Evolutionary conservation across 2,329 filamentous ascomycete genomes (phyloP).

Genomic region (Sclerotinia nivalis): DNA sequence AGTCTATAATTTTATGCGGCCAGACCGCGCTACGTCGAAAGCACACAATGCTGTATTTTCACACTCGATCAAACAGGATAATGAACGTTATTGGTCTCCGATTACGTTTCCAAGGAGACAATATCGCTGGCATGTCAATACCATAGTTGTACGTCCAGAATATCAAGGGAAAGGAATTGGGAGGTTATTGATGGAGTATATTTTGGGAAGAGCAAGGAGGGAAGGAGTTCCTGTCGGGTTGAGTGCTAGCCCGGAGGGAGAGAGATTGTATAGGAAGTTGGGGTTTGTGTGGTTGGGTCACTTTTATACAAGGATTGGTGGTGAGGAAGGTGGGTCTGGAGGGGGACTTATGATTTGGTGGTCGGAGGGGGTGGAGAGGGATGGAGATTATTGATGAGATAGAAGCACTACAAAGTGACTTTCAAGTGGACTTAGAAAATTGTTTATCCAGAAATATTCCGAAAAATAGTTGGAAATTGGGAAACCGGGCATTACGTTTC

Average conservation of each 20-base stretch:
- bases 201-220: conserved; percentile 29
- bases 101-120: conserved; percentile 29
- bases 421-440: too few relatives aligned
- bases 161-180: conserved; percentile 37
- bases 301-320: conserved; percentile 26
- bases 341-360: conserved; percentile 36
- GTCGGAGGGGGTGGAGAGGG: conserved; percentile 24
- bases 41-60: conserved; percentile 21
- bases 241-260: conserved; percentile 31
- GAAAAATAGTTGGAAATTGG: too few relatives aligned
- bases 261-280: conserved; percentile 35
- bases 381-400: not conserved
- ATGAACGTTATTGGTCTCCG: conserved; percentile 32
- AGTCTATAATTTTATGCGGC: conserved; percentile 26
- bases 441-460: too few relatives aligned
- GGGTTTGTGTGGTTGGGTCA: conserved; percentile 34
- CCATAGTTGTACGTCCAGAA: conserved; percentile 30
- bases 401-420: too few relatives aligned
- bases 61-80: conserved; percentile 23
- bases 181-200: conserved; percentile 30
- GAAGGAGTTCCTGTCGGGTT: conserved; percentile 34
- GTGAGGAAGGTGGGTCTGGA: conserved; percentile 24
- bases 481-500: too few relatives aligned
- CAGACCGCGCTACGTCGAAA: conserved; percentile 27
- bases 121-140: conserved; percentile 34